Evolutionary conservation across 352 stramenopile species (phyloP).

Genomic region (Phytophthora cajani): DNA sequence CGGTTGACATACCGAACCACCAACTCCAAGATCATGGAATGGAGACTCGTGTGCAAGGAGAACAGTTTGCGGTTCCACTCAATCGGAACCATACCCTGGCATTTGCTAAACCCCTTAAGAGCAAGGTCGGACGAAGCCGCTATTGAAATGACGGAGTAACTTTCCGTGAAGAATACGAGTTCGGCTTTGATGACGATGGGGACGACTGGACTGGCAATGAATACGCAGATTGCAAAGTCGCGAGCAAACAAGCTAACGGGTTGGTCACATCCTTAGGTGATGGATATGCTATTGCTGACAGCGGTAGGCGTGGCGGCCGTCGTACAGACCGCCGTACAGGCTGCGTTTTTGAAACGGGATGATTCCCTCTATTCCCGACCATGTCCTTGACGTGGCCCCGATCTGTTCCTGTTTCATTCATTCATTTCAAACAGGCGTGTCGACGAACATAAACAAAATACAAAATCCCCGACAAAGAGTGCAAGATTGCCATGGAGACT

Average conservation of each 20-base stretch:
- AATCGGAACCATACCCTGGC: no score
- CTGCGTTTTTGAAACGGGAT: conserved; percentile 20
- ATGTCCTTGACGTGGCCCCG: conserved; percentile 12
- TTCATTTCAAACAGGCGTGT: conserved; percentile 20
- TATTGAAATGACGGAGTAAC: neutral
- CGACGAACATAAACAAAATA: conserved; percentile 14
- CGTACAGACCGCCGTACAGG: neutral
- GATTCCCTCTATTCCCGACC: conserved; percentile 12
- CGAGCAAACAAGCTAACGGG: no score
- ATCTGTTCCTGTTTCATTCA: conserved; percentile 25
- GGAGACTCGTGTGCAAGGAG: no score
- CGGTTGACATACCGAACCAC: no score
- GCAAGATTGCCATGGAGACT: conserved; percentile 11
- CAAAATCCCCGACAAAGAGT: conserved; percentile 3
- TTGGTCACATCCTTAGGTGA: no score
- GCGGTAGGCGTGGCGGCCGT: no score
- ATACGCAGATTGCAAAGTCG: no score
- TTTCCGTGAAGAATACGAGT: neutral
- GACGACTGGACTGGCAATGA: no score
- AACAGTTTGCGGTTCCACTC: no score
- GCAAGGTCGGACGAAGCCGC: neutral
- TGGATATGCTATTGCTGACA: no score
- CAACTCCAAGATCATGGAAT: no score
- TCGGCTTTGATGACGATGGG: neutral
- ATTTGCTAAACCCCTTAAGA: neutral